Evolutionary conservation across 2,329 filamentous ascomycete species (phyloP).

Genomic region (Pseudogymnoascus sp.): DNA sequence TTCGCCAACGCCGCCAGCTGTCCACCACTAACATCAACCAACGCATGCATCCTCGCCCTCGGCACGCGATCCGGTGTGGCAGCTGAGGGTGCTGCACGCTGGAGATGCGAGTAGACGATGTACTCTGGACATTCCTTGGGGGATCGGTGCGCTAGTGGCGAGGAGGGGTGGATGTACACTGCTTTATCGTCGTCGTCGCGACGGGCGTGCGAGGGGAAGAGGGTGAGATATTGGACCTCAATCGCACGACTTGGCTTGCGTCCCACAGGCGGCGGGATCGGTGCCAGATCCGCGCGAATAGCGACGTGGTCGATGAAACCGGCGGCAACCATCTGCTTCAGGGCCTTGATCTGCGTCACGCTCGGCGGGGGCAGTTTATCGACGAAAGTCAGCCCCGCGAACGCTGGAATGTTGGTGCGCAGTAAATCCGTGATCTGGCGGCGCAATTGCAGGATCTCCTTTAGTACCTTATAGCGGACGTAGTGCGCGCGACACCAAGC

Average conservation of each 20-base stretch:
- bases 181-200: conserved; percentile 48
- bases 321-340: conserved; percentile 86
- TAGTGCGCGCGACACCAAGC: conserved; percentile 77
- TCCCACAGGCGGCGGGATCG: conserved; percentile 57
- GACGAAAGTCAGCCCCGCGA: conserved; percentile 46
- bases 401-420: conserved; percentile 63
- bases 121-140: conserved; percentile 75
- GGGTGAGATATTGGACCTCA: conserved; percentile 83
- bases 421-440: conserved; percentile 77
- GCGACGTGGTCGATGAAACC: conserved; percentile 94
- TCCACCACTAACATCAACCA: conserved; percentile 69
- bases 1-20: conserved; percentile 74
- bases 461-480: conserved; percentile 77
- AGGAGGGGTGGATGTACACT: conserved; percentile 84
- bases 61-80: conserved; percentile 45
- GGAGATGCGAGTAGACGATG: conserved; percentile 79
- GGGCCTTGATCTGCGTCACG: conserved; percentile 63
- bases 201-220: conserved; percentile 59
- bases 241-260: conserved; percentile 77
- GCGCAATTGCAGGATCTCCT: conserved; percentile 77
- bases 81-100: conserved; percentile 52
- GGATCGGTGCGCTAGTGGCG: conserved; percentile 64
- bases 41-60: conserved; percentile 79
- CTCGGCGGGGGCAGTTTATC: conserved; percentile 53
- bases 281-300: conserved; percentile 80